Percentiles rank a stretch among this genome's conserved stretches.
Evolutionary conservation across 257 asterid genomes (phyloP).

Genomic region (Solanum tarijense): DNA sequence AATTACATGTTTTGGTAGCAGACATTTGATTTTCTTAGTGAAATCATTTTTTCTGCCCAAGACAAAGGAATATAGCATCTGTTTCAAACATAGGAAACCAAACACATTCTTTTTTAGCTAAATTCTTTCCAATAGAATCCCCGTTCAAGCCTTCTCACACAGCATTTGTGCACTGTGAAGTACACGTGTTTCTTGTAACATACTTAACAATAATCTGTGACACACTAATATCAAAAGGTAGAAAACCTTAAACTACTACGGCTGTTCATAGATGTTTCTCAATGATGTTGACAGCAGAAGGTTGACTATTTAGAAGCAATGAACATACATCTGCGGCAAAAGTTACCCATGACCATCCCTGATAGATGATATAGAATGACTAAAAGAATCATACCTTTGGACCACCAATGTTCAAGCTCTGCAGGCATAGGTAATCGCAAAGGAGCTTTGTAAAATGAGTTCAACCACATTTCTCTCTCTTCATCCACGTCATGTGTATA

Average conservation of each 20-base stretch:
- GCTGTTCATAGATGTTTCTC: neutral
- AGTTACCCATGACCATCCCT: neutral
- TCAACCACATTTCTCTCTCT: conserved; percentile 93
- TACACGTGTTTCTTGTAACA: neutral
- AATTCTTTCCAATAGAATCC: neutral
- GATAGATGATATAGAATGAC: neutral
- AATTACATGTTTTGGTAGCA: neutral
- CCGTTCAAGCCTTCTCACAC: neutral
- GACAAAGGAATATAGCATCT: neutral
- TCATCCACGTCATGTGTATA: conserved; percentile 82
- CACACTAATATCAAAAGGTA: neutral
- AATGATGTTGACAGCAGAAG: neutral
- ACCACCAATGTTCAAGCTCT: conserved; percentile 96
- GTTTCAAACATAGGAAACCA: neutral
- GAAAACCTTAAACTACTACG: neutral
- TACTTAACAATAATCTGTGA: neutral
- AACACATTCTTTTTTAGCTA: neutral
- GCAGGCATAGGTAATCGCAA: conserved; percentile 95
- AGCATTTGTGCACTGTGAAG: neutral
- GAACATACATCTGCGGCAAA: neutral
- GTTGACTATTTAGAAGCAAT: neutral
- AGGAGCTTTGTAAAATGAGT: conserved; percentile 89
- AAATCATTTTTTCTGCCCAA: neutral
- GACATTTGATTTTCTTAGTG: neutral
- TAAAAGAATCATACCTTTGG: conserved; percentile 27